Conservation (phyloP, 2,329 filamentous ascomycete species). For the Pleoardoris graminearum region DNA sequence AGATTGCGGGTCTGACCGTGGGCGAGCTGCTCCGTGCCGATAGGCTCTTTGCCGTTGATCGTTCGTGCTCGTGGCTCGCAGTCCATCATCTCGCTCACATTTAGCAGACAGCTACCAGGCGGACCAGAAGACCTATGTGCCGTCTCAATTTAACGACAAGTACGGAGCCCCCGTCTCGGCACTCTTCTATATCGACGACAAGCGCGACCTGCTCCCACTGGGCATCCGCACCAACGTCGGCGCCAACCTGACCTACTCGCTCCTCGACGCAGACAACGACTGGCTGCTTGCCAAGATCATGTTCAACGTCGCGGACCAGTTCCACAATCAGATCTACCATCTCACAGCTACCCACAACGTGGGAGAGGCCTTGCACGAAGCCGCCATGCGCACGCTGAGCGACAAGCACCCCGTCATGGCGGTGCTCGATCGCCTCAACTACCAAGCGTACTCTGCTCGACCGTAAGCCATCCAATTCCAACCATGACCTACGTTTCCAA, state of each 20-base stretch:
- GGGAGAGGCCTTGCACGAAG: conserved; percentile 9
- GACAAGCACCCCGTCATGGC: conserved; percentile 8
- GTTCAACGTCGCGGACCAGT: conserved; percentile 9
- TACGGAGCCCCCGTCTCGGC: conserved; percentile 3
- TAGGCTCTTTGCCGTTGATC: conserved; percentile 6
- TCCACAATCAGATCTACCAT: conserved; percentile 8
- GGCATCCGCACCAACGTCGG: conserved; percentile 6
- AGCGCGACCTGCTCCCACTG: conserved; percentile 1
- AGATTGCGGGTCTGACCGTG: neutral
- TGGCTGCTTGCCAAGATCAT: conserved; percentile 12
- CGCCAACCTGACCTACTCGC: conserved; percentile 7
- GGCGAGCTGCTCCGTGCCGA: neutral
- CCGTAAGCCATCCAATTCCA: neutral
- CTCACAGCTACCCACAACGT: conserved; percentile 11
- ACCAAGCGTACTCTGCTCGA: conserved; percentile 9
- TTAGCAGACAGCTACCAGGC: conserved; percentile 5
- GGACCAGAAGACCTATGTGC: conserved; percentile 5
- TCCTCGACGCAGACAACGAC: conserved; percentile 1
- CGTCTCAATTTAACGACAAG: conserved; percentile 9
- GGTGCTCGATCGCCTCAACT: conserved; percentile 6
- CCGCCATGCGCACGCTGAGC: conserved; percentile 10
- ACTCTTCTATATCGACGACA: conserved; percentile 7
- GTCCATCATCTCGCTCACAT: neutral
- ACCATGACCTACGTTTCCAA: neutral
- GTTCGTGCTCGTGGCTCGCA: neutral